Percentiles rank a stretch among this genome's conserved stretches.
Conservation (phyloP, 495 filamentous ascomycete species). For the Platismatia glauca region DNA sequence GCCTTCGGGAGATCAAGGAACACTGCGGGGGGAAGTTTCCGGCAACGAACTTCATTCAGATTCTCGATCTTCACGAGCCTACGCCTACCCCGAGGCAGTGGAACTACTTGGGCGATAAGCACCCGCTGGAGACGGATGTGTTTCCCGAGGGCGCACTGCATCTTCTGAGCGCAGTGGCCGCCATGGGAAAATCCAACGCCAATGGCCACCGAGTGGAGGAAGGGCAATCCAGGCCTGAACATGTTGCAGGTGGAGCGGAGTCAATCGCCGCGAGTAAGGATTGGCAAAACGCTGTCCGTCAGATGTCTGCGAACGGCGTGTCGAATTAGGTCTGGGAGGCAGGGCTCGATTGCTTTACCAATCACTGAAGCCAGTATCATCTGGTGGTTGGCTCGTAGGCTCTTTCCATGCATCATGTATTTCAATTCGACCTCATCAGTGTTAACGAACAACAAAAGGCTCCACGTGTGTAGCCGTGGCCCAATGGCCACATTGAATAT, state of each 20-base stretch:
- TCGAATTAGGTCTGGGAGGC: neutral
- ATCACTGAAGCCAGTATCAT: neutral
- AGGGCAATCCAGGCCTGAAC: neutral
- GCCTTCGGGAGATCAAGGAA: conserved; percentile 1
- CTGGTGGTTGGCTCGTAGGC: neutral
- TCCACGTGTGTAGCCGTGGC: no score
- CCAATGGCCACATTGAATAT: no score
- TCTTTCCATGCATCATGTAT: neutral
- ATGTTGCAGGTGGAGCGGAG: conserved; percentile 36
- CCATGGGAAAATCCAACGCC: conserved; percentile 43
- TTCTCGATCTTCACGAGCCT: conserved; percentile 14
- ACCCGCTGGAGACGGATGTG: conserved; percentile 13
- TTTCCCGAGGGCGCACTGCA: conserved; percentile 33
- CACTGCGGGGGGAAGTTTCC: conserved; percentile 9
- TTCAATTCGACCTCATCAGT: no score
- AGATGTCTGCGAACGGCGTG: neutral
- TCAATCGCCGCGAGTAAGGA: conserved; percentile 33
- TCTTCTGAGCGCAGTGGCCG: conserved; percentile 60
- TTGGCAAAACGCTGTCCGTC: conserved; percentile 6
- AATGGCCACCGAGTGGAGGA: conserved; percentile 14
- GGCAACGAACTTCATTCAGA: conserved; percentile 6
- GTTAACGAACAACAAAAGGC: no score
- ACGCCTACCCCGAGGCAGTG: conserved; percentile 3
- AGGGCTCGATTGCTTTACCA: neutral
- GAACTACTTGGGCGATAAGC: conserved; percentile 1